Evolutionary conservation across 257 asterid genomes (phyloP).

Genomic region (Jasminum sambac): DNA sequence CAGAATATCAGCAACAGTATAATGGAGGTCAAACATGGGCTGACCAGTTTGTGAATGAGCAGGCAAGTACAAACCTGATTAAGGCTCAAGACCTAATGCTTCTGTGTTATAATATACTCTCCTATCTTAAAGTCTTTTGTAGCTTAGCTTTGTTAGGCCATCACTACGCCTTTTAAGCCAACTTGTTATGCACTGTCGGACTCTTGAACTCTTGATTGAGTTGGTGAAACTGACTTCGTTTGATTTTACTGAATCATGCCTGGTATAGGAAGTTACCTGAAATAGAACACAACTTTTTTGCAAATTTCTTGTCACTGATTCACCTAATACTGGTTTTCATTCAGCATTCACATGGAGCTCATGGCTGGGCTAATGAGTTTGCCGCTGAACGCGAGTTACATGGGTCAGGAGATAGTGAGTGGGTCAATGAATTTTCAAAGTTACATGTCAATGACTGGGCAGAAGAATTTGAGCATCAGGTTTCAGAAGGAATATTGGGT

Average conservation of each 20-base stretch:
- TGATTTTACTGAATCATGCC: constrained; percentile 11
- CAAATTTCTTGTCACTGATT: neutral
- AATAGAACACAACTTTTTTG: neutral
- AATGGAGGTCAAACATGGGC: constrained; percentile 87
- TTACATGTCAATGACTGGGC: constrained; percentile 91
- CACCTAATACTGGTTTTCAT: constrained; percentile 13
- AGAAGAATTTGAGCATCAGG: constrained; percentile 88
- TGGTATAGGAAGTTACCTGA: neutral
- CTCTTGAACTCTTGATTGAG: constrained; percentile 3
- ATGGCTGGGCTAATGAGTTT: constrained; percentile 88
- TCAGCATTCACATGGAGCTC: constrained; percentile 80
- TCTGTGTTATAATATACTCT: constrained; percentile 12
- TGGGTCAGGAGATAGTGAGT: constrained; percentile 65
- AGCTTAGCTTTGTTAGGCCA: constrained; percentile 10
- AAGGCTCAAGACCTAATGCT: constrained; percentile 4
- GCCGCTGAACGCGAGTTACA: constrained; percentile 59
- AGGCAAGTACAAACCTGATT: constrained; percentile 51
- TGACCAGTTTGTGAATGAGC: constrained; percentile 79
- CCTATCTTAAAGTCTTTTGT: constrained; percentile 10
- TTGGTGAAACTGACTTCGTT: neutral
- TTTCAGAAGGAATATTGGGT: constrained; percentile 79
- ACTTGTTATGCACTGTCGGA: constrained; percentile 5
- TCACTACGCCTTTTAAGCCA: constrained; percentile 3
- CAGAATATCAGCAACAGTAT: constrained; percentile 82
- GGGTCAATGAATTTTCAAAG: constrained; percentile 94